Evolutionary conservation across 164 flowering plant species (phyloP), one percentile per base, ranked within the genome.

Genomic region (Stephania yunnanensis): DNA sequence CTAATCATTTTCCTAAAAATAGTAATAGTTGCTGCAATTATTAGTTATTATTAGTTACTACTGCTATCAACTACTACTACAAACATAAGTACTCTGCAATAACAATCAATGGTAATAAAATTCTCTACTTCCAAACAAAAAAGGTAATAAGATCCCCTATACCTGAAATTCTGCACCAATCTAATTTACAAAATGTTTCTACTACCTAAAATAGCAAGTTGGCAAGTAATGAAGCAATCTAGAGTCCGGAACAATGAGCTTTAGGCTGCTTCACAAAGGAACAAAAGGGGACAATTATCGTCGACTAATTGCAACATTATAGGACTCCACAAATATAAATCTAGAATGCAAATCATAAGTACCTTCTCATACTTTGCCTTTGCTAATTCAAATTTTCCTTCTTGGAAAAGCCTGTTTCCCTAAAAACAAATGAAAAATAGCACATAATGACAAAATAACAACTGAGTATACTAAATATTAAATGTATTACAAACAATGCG

Each of bases 311-410:
- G 15, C 11, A 9, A 50, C 55, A 50, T 7, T 67, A 67, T 67
- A 29, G 10, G 25, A 67, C 42, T 20, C 10, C 42, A 29, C 12
- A 9, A 25, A 11, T 67, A 30, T 15, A 10, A 20, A 29, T 50
- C 55, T 50, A 50, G 55, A 66, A 63, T 9, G 50, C 61, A 61
- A 65, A 31, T 64, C 76, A 58, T 68, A 79, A 86, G 71, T 87
- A 83, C 97, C 97, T 94, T 91, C 74, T 96, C 98, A 84, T 96
- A 96, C 84, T 94, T 96, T 12, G 99, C 97, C 85, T 91, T 96
- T 0, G 98, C 97, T 81, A 96, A 94, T 81, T 89, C 98, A 83
- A 78, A 96, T 78, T 96, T 96, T 63, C 91, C 97, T 81, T 94
- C 99, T 82, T 93, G 92, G 83, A 93, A 92, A 55, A 96, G 94